phyloP scores from a whole-genome alignment of 1,139 yeast genomes.

The Ogataea hybrid region DNA sequence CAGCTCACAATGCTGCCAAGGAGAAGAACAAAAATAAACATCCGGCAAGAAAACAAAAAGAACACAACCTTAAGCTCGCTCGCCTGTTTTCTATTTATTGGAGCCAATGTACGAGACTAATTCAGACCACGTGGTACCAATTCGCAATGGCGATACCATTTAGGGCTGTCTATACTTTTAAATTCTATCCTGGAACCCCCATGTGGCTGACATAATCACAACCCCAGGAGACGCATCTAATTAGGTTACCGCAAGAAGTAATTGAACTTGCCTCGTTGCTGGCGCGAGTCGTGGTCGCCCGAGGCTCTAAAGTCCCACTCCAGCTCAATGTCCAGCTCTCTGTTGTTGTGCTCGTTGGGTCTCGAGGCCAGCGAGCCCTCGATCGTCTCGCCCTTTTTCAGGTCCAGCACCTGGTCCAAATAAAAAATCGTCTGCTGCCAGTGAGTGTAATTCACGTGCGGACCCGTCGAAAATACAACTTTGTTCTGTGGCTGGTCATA shows the following conservation, averaged over 20 bases:
- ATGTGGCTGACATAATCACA: conserved; percentile 29
- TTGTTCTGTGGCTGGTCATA: conserved; percentile 43
- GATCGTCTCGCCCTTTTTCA: conserved; percentile 73
- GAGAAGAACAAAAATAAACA: neutral
- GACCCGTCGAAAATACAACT: conserved; percentile 74
- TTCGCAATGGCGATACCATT: neutral
- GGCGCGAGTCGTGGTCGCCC: conserved; percentile 50
- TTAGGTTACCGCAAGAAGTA: conserved; percentile 53
- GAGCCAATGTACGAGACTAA: neutral
- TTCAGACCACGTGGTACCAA: neutral
- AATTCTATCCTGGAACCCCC: neutral
- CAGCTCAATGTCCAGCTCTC: conserved; percentile 77
- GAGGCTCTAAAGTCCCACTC: conserved; percentile 57
- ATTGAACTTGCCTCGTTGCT: conserved; percentile 54
- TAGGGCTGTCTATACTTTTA: neutral
- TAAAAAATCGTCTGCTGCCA: conserved; percentile 99
- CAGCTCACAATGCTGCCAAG: neutral
- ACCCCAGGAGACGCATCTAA: neutral
- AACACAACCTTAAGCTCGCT: neutral
- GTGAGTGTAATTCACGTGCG: conserved; percentile 78
- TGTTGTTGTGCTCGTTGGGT: conserved; percentile 76
- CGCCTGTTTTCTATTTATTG: neutral
- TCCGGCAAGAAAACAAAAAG: neutral
- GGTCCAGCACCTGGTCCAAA: conserved; percentile 75
- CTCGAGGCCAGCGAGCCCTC: conserved; percentile 70